These are phyloP conservation scores for Penicillium roqueforti DNA, from an alignment of 495 filamentous ascomycete species.

Conservation along the genomic window DNA sequence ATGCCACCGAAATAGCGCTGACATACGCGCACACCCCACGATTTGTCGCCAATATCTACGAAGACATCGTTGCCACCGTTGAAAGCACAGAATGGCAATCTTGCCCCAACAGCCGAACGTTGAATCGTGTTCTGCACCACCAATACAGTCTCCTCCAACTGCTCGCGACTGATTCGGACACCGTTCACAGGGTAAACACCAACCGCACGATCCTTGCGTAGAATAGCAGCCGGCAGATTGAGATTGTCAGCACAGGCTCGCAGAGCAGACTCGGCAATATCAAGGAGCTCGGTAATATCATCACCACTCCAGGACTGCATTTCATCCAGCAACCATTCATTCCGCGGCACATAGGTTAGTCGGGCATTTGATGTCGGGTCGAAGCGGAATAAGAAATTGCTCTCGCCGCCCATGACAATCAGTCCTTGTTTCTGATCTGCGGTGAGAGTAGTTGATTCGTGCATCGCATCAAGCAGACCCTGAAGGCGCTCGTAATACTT, in stretches of 20 bases:
- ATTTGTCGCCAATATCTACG: constrained; percentile 98
- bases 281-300: constrained; percentile 72
- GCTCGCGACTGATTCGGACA: constrained; percentile 74
- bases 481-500: constrained; percentile 80
- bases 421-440: constrained; percentile 65
- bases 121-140: constrained; percentile 90
- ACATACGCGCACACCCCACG: constrained; percentile 85
- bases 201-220: constrained; percentile 91
- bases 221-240: constrained; percentile 66
- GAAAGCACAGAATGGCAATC: constrained; percentile 94
- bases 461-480: constrained; percentile 81
- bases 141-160: constrained; percentile 91
- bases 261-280: constrained; percentile 80
- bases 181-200: constrained; percentile 66
- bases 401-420: constrained; percentile 87
- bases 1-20: constrained; percentile 86
- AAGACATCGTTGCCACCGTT: constrained; percentile 97
- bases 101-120: constrained; percentile 61
- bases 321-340: constrained; percentile 77
- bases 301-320: constrained; percentile 82
- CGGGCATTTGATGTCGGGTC: constrained; percentile 30
- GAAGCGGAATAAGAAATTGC: constrained; percentile 84
- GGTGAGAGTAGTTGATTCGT: constrained; percentile 54
- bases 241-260: constrained; percentile 73
- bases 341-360: constrained; percentile 58